phyloP scores from a whole-genome alignment of 495 filamentous ascomycete genomes.

The Aspergillus asperescens region DNA sequence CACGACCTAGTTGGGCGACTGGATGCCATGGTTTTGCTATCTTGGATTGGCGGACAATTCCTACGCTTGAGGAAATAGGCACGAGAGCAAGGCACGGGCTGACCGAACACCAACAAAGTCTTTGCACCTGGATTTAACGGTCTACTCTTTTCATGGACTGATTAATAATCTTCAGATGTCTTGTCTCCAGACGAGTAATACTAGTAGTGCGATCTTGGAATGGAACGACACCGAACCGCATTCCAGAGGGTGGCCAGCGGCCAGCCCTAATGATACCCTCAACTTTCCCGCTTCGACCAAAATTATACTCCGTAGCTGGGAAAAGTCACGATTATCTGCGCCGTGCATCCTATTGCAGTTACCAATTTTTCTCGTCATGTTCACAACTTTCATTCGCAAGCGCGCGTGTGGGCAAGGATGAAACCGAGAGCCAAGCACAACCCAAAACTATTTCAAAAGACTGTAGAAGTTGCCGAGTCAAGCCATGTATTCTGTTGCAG shows the following conservation, averaged over 20 bases:
- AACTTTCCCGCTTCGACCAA: neutral
- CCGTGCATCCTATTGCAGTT: neutral
- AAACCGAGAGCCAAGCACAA: no score
- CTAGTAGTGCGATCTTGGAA: constrained; percentile 3
- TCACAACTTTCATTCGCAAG: no score
- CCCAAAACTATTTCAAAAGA: no score
- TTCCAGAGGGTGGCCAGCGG: constrained; percentile 3
- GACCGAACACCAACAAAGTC: neutral
- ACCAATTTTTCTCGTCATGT: neutral
- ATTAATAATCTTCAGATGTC: neutral
- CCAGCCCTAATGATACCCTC: neutral
- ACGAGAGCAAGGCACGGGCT: neutral
- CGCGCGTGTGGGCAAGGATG: no score
- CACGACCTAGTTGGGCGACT: neutral
- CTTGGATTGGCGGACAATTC: neutral
- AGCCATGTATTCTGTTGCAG: no score
- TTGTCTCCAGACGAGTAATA: neutral
- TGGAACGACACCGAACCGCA: constrained; percentile 5
- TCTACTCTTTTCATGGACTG: neutral
- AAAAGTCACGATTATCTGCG: neutral
- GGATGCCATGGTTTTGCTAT: neutral
- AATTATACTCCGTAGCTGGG: constrained; percentile 2
- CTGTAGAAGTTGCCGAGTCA: no score
- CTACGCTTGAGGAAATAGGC: neutral
- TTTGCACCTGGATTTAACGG: neutral